phyloP scores from a whole-genome alignment of 2,329 filamentous ascomycete genomes.

The Fusarium sp. region DNA sequence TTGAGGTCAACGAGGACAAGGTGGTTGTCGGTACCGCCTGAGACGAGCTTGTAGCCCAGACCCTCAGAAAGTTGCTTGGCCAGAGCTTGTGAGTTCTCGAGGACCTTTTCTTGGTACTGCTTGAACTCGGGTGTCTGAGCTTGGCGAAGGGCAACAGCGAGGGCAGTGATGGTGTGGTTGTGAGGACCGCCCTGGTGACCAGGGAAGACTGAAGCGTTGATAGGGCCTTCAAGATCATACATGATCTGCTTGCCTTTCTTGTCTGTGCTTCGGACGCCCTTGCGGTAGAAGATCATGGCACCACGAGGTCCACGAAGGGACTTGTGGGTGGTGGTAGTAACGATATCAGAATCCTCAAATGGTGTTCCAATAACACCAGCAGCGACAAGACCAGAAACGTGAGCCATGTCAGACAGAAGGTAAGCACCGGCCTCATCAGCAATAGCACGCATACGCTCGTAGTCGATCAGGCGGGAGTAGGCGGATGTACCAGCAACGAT shows the following conservation, averaged over 20 bases:
- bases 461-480: conserved; percentile 93
- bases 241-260: conserved; percentile 77
- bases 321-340: conserved; percentile 98
- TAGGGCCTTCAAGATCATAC: conserved; percentile 89
- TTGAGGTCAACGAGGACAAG: conserved; percentile 91
- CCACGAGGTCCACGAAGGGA: conserved; percentile 91
- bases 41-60: conserved; percentile 85
- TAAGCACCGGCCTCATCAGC: conserved; percentile 89
- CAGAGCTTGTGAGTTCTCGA: conserved; percentile 86
- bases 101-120: conserved; percentile 85
- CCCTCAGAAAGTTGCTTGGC: conserved; percentile 70
- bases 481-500: conserved; percentile 92
- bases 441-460: conserved; percentile 85
- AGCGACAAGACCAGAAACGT: conserved; percentile 91
- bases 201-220: conserved; percentile 95
- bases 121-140: conserved; percentile 86
- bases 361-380: conserved; percentile 88
- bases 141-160: conserved; percentile 92
- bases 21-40: conserved; percentile 93
- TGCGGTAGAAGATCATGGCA: conserved; percentile 97
- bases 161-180: conserved; percentile 96
- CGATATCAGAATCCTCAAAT: conserved; percentile 87
- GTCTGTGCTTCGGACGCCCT: conserved; percentile 83
- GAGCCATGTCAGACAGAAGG: conserved; percentile 92
- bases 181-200: conserved; percentile 97